Conservation (phyloP, 352 stramenopile genomes). For the Globisporangium nagaii region DNA sequence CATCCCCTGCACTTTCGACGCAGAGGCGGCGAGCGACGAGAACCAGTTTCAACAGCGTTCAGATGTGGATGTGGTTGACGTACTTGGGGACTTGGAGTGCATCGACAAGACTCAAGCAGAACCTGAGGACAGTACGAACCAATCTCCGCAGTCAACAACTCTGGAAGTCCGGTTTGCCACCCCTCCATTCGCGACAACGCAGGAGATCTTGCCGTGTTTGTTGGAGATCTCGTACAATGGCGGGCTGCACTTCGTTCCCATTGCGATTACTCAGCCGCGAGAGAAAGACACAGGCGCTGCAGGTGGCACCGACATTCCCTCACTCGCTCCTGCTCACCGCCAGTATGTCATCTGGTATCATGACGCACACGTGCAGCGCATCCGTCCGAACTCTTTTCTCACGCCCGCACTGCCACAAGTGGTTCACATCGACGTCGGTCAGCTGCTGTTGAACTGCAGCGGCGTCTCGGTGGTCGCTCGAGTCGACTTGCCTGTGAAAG, state of each 20-base stretch:
- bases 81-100: neutral
- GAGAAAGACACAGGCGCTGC: neutral
- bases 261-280: constrained; percentile 15
- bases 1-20: constrained; percentile 19
- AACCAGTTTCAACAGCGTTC: neutral
- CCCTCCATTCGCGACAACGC: constrained; percentile 15
- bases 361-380: constrained; percentile 26
- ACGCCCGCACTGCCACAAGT: constrained; percentile 23
- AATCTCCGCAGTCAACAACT: neutral
- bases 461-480: constrained; percentile 10
- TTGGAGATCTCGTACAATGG: constrained; percentile 62
- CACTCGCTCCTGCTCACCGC: constrained; percentile 1
- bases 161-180: constrained; percentile 19
- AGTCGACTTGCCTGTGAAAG: constrained; percentile 3
- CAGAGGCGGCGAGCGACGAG: neutral
- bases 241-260: constrained; percentile 32
- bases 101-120: neutral
- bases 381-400: constrained; percentile 54
- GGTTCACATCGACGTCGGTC: constrained; percentile 33
- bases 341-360: constrained; percentile 43
- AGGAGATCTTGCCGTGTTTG: constrained; percentile 22
- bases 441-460: constrained; percentile 14
- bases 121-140: neutral
- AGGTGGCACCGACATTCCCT: neutral
- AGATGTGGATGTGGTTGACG: neutral